A percentile compares a stretch with the other conserved stretches of the same genome.
Conservation (phyloP, 129 eudicot species). For the Chrysanthemum makinoi region DNA sequence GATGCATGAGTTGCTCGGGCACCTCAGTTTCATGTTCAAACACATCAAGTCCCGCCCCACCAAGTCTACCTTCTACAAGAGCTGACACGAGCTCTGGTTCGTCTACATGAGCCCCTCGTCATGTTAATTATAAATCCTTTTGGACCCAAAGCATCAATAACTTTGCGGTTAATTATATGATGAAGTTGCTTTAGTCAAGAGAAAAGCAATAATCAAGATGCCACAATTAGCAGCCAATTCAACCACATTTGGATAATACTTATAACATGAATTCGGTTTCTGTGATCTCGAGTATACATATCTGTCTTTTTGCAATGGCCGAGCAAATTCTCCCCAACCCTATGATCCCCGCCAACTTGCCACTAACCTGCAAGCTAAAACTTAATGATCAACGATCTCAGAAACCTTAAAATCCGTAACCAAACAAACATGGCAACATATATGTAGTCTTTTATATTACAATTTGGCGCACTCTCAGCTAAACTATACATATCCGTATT, state of each 20-base stretch:
- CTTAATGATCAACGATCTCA: no score
- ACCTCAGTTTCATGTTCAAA: constrained; percentile 81
- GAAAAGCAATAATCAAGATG: constrained; percentile 64
- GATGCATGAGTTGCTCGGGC: constrained; percentile 59
- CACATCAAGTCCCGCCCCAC: constrained; percentile 96
- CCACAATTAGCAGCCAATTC: constrained; percentile 70
- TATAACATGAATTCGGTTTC: constrained; percentile 63
- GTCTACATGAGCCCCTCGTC: constrained; percentile 76
- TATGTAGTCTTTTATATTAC: no score
- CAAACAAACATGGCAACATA: no score
- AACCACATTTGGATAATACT: constrained; percentile 44
- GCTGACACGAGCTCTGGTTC: constrained; percentile 83
- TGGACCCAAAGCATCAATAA: constrained; percentile 77
- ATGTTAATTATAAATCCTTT: constrained; percentile 71
- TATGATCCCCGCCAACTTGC: constrained; percentile 69
- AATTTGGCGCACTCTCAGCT: no score
- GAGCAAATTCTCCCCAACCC: constrained; percentile 88
- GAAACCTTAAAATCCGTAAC: no score
- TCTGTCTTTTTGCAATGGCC: constrained; percentile 66
- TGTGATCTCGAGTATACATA: constrained; percentile 67
- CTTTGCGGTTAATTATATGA: constrained; percentile 64
- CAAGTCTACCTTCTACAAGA: constrained; percentile 69
- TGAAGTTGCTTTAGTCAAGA: constrained; percentile 58
- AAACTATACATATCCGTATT: no score
- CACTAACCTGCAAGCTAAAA: constrained; percentile 56